These are phyloP conservation scores for Quercus alba DNA, from an alignment of 306 rosid species.

Conservation along the genomic window DNA sequence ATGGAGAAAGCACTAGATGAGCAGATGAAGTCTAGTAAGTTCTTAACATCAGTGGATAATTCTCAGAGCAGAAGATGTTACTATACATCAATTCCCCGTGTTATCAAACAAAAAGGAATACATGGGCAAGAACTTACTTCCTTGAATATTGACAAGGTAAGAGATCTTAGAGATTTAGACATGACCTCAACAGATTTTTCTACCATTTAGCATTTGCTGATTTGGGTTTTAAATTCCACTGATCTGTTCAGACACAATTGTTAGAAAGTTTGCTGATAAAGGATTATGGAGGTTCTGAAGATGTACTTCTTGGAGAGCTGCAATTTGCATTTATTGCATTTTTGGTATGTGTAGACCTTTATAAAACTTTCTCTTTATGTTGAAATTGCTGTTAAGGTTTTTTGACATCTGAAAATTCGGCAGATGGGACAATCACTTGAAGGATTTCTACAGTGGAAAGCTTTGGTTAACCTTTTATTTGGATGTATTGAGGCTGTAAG, in stretches of 20 bases:
- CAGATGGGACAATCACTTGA: conserved; percentile 94
- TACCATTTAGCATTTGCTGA: conserved; percentile 10
- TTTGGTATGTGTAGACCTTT: conserved; percentile 45
- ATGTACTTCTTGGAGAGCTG: conserved; percentile 81
- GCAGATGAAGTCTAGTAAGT: conserved; percentile 16
- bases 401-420: conserved; percentile 25
- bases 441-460: conserved; percentile 92
- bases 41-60: conserved; percentile 43
- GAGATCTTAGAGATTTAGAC: neutral
- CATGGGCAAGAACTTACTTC: conserved; percentile 77
- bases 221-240: conserved; percentile 19
- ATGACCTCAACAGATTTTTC: neutral
- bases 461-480: conserved; percentile 72
- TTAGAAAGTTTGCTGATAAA: conserved; percentile 61
- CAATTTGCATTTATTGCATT: conserved; percentile 82
- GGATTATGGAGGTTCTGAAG: conserved; percentile 84
- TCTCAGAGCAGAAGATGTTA: conserved; percentile 68
- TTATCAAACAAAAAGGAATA: conserved; percentile 66
- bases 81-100: conserved; percentile 75
- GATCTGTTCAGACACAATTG: conserved; percentile 58
- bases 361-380: conserved; percentile 1
- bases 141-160: conserved; percentile 87
- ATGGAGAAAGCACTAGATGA: conserved; percentile 63
- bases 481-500: conserved; percentile 92
- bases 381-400: conserved; percentile 6